A percentile compares a stretch with the other conserved stretches of the same genome.
Evolutionary conservation across 202 grass and related monocot genomes (phyloP).

Genomic region (Hordeum pubiflorum): DNA sequence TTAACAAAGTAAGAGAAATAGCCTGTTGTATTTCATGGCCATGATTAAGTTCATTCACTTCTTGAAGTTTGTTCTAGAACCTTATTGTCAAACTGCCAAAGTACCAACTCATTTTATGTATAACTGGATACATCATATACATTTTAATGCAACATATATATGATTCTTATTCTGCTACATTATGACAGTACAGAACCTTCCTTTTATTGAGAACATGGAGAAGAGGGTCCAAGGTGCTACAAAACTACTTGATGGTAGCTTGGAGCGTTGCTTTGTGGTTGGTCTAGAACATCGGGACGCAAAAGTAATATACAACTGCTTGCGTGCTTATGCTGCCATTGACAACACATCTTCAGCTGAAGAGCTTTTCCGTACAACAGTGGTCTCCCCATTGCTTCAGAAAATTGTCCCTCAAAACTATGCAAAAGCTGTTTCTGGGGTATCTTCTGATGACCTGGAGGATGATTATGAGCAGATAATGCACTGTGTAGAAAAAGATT

Average conservation of each 20-base stretch:
- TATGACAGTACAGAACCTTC: conserved; percentile 98
- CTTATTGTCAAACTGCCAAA: background rate
- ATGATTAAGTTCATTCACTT: background rate
- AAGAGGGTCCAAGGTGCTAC: conserved; percentile 85
- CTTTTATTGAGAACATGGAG: conserved; percentile 99
- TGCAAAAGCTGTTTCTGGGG: conserved; percentile 42
- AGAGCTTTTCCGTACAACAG: conserved; percentile 72
- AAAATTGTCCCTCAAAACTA: conserved; percentile 73
- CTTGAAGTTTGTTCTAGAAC: background rate
- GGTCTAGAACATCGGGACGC: conserved; percentile 64
- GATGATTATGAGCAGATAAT: conserved; percentile 72
- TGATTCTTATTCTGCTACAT: conserved; percentile 48
- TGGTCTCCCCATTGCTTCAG: conserved; percentile 72
- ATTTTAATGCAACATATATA: conserved; percentile 31
- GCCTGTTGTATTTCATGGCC: background rate
- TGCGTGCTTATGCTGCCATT: conserved; percentile 90
- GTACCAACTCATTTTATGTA: background rate
- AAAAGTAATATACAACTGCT: conserved; percentile 89
- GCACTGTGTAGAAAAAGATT: conserved; percentile 73
- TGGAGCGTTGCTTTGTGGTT: conserved; percentile 80
- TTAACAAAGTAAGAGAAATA: background rate
- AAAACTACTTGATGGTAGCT: conserved; percentile 74
- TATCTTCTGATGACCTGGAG: conserved; percentile 64
- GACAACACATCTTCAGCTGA: conserved; percentile 92
- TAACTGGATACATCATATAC: background rate